phyloP scores from a whole-genome alignment of 805 yeast genomes.

The Isabelozyma heimii region DNA sequence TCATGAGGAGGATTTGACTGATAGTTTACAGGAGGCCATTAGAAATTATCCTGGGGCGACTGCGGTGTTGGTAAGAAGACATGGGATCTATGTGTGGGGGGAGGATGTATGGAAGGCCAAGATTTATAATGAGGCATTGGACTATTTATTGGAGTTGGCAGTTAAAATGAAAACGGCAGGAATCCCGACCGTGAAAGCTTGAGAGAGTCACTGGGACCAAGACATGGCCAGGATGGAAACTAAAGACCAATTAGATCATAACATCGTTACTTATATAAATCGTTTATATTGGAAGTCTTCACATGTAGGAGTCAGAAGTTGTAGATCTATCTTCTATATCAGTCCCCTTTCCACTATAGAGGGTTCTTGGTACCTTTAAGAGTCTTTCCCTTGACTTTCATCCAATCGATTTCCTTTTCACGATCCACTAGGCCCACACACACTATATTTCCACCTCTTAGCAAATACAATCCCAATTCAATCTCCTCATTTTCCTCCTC shows the following conservation, averaged over 20 bases:
- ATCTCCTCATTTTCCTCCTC: conserved; percentile 42
- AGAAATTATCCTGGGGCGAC: conserved; percentile 70
- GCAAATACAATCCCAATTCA: conserved; percentile 46
- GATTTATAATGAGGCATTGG: conserved; percentile 88
- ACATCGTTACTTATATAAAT: background rate
- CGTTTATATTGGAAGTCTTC: conserved; percentile 22
- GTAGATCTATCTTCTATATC: too few relatives aligned
- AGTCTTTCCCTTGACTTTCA: conserved; percentile 24
- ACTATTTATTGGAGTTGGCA: conserved; percentile 81
- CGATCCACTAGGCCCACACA: conserved; percentile 53
- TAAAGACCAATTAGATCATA: background rate
- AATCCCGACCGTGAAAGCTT: conserved; percentile 44
- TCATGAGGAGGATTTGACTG: conserved; percentile 79
- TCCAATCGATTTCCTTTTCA: conserved; percentile 43
- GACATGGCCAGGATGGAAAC: background rate
- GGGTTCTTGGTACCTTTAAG: conserved; percentile 42
- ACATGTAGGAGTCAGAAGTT: background rate
- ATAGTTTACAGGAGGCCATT: conserved; percentile 61
- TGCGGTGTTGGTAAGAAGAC: conserved; percentile 88
- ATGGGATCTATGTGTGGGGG: conserved; percentile 98
- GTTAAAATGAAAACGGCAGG: conserved; percentile 76
- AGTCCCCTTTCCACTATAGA: conserved; percentile 11
- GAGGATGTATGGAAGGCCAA: conserved; percentile 90
- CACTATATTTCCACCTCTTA: conserved; percentile 60
- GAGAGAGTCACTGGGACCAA: too few relatives aligned